Evolutionary conservation across 352 stramenopile genomes (phyloP), one percentile per base, ranked within the genome.

Genomic region (Phytopythium aichiense): DNA sequence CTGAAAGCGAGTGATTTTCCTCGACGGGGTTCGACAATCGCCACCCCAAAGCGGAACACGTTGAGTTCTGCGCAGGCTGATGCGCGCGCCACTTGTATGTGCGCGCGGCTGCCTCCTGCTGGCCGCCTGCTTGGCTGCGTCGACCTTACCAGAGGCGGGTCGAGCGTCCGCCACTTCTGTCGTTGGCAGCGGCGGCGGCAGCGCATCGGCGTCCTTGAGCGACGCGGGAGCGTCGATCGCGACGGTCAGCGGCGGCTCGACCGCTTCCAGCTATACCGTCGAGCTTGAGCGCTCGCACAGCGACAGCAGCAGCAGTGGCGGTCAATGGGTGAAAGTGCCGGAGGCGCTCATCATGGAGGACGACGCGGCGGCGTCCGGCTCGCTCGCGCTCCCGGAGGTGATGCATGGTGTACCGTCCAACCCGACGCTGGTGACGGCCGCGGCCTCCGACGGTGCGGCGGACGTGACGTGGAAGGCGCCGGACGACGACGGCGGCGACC

Each of bases 381-480:
- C 55, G 25, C 60, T 58, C 2, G 54, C 51, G 31, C 45, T 59
- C 12, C 22, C 64, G 6, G 58, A 56, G 12, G 70, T 77, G 45
- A 72, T 79, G 54, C 81, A 84, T 50, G 74, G 81, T 37, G 81
- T 91, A 0, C 81, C 81, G 25, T 87, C 79, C 8, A 85, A 85
- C 35, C 80, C 82, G 40, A 89, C 74, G 9, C 61, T 85, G 28
- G 80, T 89, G 28, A 78, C 59, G 2, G 82, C 80, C 4, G 70
- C 79, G 4, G 80, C 76, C 0, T 76, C 71, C 23, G 82, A 91
- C 50, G 66, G 77, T 13, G 64, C 69, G n/a, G 82, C 79, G 22
- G 66, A 81, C 60, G 82, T 91, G 33, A 75, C 69, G 20, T 91
- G 82, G 82, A 74, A 84, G 31, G 59, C 74, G 0, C 78, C 82